Percentiles rank a stretch among this genome's conserved stretches.
Conservation (phyloP, 2,329 filamentous ascomycete species). For the Claviceps paspali region DNA sequence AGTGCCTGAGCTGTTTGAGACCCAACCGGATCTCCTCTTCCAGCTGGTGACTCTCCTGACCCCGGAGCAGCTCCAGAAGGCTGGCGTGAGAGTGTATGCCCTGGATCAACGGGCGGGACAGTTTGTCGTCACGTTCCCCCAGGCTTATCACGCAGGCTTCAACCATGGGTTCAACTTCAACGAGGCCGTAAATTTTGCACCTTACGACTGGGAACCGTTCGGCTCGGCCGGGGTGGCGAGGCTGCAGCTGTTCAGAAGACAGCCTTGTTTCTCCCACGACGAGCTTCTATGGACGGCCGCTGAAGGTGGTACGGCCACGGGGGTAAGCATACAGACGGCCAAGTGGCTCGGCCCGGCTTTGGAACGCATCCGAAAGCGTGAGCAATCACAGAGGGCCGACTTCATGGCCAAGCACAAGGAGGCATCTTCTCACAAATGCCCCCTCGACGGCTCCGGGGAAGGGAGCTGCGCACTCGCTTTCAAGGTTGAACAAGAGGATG, state of each 20-base stretch:
- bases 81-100: constrained; percentile 83
- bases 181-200: constrained; percentile 96
- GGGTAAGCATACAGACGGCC: constrained; percentile 66
- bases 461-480: constrained; percentile 45
- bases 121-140: constrained; percentile 90
- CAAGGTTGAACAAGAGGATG: constrained; percentile 54
- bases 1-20: constrained; percentile 91
- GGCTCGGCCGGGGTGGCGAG: constrained; percentile 76
- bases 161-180: constrained; percentile 99
- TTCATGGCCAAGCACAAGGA: constrained; percentile 54
- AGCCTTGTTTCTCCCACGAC: constrained; percentile 95
- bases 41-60: constrained; percentile 93
- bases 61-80: constrained; percentile 82
- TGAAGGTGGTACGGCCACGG: constrained; percentile 51
- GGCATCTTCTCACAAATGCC: constrained; percentile 36
- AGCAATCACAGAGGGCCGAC: constrained; percentile 49
- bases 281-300: constrained; percentile 86
- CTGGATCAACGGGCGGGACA: constrained; percentile 93
- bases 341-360: constrained; percentile 90
- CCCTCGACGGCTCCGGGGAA: constrained; percentile 24
- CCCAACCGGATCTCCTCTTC: constrained; percentile 88
- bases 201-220: constrained; percentile 85
- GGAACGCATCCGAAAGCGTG: constrained; percentile 60
- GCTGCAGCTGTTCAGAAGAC: constrained; percentile 72
- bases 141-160: constrained; percentile 95